A percentile compares a stretch with the other conserved stretches of the same genome.
Conservation (phyloP, 1,284 basidiomycete genomes). For the Entoloma clypeatum region DNA sequence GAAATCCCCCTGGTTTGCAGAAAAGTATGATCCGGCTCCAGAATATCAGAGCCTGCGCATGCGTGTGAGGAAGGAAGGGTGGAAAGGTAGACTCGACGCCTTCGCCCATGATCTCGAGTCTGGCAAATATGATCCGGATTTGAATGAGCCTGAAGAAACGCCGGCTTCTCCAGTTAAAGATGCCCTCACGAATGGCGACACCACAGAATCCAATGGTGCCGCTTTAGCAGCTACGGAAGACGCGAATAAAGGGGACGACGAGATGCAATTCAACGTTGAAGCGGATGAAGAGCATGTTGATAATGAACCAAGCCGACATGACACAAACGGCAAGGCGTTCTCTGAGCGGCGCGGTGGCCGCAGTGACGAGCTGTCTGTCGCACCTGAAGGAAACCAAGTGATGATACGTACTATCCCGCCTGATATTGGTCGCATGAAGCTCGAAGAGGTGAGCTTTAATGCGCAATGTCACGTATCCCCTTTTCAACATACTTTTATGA, state of each 20-base stretch:
- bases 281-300: constrained; percentile 66
- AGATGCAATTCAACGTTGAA: constrained; percentile 65
- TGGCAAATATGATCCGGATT: constrained; percentile 78
- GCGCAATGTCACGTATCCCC: constrained; percentile 10
- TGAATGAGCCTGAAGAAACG: constrained; percentile 54
- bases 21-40: constrained; percentile 81
- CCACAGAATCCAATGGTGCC: constrained; percentile 32
- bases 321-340: constrained; percentile 53
- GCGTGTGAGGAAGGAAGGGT: constrained; percentile 77
- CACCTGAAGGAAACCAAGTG: constrained; percentile 81
- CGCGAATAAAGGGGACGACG: constrained; percentile 50
- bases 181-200: constrained; percentile 33
- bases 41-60: constrained; percentile 68
- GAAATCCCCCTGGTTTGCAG: constrained; percentile 90
- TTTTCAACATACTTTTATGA: constrained; percentile 10
- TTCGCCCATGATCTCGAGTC: constrained; percentile 78
- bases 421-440: constrained; percentile 79
- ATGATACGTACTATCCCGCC: constrained; percentile 94
- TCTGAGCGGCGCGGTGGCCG: constrained; percentile 48
- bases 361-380: constrained; percentile 73
- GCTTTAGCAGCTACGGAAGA: constrained; percentile 41
- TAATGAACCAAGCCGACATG: constrained; percentile 49
- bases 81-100: constrained; percentile 65
- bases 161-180: constrained; percentile 48
- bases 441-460: constrained; percentile 70